Evolutionary conservation across 106 monocot species (phyloP).

Genomic region (Ottelia alismoides): DNA sequence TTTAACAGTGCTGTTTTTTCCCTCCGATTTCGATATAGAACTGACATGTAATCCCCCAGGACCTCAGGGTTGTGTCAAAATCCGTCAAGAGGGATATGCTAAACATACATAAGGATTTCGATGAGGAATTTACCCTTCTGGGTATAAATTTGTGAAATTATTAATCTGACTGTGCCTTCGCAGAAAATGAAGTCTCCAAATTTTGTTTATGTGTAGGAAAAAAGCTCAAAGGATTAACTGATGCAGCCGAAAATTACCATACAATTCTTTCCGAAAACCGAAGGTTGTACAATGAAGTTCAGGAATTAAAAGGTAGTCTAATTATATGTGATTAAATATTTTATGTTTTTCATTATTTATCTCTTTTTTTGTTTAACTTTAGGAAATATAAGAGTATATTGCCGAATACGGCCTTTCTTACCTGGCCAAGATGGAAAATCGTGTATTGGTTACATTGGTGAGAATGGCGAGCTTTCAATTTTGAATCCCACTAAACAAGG

Average conservation of each 20-base stretch:
- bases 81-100: slow-evolving; percentile 51
- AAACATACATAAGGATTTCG: slow-evolving; percentile 41
- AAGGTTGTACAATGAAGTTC: slow-evolving; percentile 83
- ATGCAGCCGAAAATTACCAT: slow-evolving; percentile 94
- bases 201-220: slow-evolving; percentile 19
- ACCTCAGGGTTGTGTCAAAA: slow-evolving; percentile 44
- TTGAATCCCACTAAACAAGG: slow-evolving; percentile 75
- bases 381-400: slow-evolving; percentile 98
- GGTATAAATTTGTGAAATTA: slow-evolving; percentile 27
- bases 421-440: slow-evolving; percentile 56
- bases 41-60: slow-evolving; percentile 16
- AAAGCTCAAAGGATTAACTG: slow-evolving; percentile 62
- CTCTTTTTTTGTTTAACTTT: slow-evolving; percentile 1
- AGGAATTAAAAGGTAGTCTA: slow-evolving; percentile 74
- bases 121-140: slow-evolving; percentile 44
- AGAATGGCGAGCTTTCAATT: slow-evolving; percentile 77
- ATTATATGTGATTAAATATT: neutral
- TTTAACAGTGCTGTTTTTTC: slow-evolving; percentile 2
- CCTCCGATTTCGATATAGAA: slow-evolving; percentile 2
- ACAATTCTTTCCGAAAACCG: slow-evolving; percentile 74
- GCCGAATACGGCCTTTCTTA: slow-evolving; percentile 90
- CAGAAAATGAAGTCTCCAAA: neutral
- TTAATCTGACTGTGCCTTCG: neutral
- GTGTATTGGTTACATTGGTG: slow-evolving; percentile 69
- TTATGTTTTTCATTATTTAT: neutral